phyloP scores from a whole-genome alignment of 2,329 filamentous ascomycete species.

The Penicillium sp. region DNA sequence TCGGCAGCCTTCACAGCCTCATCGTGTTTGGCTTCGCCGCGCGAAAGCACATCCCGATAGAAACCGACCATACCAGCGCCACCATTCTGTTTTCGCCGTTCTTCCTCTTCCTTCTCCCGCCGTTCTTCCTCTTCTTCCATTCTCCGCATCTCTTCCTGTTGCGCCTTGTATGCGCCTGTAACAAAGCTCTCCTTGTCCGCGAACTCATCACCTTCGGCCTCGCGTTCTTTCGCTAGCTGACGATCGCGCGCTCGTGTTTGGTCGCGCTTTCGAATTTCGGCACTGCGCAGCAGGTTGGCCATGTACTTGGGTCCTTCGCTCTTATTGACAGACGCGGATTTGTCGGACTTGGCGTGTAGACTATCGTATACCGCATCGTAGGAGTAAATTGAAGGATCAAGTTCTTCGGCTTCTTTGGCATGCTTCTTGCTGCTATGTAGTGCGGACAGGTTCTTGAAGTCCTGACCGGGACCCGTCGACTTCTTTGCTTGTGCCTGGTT shows the following conservation, averaged over 20 bases:
- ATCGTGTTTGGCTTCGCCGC: constrained; percentile 61
- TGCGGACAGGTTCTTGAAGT: constrained; percentile 52
- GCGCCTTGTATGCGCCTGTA: constrained; percentile 65
- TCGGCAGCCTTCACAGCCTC: constrained; percentile 60
- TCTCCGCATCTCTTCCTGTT: constrained; percentile 62
- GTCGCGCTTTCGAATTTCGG: constrained; percentile 65
- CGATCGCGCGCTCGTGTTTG: constrained; percentile 65
- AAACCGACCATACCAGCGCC: constrained; percentile 63
- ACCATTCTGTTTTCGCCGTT: constrained; percentile 50
- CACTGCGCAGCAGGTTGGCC: constrained; percentile 60
- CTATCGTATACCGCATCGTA: constrained; percentile 56
- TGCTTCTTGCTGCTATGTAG: constrained; percentile 52
- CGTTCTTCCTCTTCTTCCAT: constrained; percentile 63
- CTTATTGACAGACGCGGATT: constrained; percentile 25
- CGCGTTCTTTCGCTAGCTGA: constrained; percentile 62
- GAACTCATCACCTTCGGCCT: constrained; percentile 68
- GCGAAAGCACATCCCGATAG: constrained; percentile 62
- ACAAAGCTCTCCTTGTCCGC: constrained; percentile 70
- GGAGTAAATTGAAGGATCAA: constrained; percentile 54
- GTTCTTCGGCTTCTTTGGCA: constrained; percentile 46
- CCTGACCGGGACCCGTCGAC: constrained; percentile 24
- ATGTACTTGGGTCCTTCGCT: constrained; percentile 61
- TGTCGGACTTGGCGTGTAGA: constrained; percentile 47
- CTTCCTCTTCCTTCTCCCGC: constrained; percentile 58
- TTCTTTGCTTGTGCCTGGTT: constrained; percentile 29